phyloP scores from a whole-genome alignment of 768 basidiomycete species.

The Mycena vulgaris region DNA sequence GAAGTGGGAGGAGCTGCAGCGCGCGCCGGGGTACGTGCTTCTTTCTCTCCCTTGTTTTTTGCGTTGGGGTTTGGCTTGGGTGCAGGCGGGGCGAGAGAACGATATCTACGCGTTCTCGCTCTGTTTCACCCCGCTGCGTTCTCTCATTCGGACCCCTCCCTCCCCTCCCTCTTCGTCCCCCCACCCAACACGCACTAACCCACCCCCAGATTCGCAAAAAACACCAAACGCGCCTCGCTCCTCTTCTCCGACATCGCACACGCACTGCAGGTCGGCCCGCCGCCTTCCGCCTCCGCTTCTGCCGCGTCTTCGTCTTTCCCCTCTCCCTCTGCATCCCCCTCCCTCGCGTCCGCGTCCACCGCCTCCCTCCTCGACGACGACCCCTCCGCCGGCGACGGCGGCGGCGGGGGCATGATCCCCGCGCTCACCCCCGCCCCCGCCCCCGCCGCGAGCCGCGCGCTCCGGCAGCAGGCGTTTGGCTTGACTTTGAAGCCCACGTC shows the following conservation, averaged over 20 bases:
- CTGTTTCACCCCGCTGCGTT: no score
- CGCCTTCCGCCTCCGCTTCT: constrained; percentile 63
- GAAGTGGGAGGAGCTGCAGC: constrained; percentile 72
- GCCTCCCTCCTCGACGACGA: constrained; percentile 61
- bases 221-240: constrained; percentile 77
- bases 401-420: constrained; percentile 32
- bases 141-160: no score
- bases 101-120: no score
- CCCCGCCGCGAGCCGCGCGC: background rate
- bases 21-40: constrained; percentile 66
- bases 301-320: constrained; percentile 64
- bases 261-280: constrained; percentile 56
- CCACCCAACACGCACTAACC: no score
- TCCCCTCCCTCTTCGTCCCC: no score
- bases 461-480: no score
- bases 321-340: constrained; percentile 40
- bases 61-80: constrained; percentile 5
- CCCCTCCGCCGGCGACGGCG: constrained; percentile 13
- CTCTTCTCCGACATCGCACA: constrained; percentile 75
- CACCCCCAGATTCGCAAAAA: constrained; percentile 71
- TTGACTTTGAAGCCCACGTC: no score
- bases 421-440: constrained; percentile 51
- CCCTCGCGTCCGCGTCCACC: constrained; percentile 41
- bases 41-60: background rate
- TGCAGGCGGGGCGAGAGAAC: no score